A percentile compares a stretch with the other conserved stretches of the same genome.
Evolutionary conservation across 306 rosid genomes (phyloP).

Genomic region (Prunus salicina): DNA sequence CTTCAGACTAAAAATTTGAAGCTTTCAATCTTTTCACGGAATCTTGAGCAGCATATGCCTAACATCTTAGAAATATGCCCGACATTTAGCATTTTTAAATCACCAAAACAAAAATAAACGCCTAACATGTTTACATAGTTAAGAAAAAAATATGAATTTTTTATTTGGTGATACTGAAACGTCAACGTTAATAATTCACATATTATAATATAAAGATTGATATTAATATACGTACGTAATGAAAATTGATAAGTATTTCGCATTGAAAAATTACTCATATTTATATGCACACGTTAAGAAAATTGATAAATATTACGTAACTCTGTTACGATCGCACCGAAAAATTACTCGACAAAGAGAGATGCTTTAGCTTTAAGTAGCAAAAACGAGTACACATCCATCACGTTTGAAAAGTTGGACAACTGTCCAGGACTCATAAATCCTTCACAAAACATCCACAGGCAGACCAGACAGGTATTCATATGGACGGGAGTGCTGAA

Average conservation of each 20-base stretch:
- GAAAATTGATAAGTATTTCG: too few species aligned
- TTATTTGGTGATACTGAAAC: too few species aligned
- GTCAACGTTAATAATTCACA: too few species aligned
- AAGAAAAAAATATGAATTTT: too few species aligned
- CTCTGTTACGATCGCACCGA: accelerated
- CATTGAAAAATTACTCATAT: too few species aligned
- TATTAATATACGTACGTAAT: too few species aligned
- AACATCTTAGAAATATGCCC: slow-evolving; percentile 5
- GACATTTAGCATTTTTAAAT: not conserved
- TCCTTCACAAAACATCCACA: not conserved
- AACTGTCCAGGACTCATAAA: not conserved
- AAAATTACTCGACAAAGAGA: too few species aligned
- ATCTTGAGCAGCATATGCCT: slow-evolving; percentile 48
- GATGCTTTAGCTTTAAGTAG: not conserved
- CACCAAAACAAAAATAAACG: not conserved
- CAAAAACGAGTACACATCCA: not conserved
- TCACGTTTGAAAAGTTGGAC: not conserved
- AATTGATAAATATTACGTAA: too few species aligned
- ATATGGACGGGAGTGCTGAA: not conserved
- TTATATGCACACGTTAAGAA: accelerated
- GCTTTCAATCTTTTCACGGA: slow-evolving; percentile 25
- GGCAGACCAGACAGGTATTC: not conserved
- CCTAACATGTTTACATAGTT: too few species aligned
- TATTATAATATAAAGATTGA: too few species aligned
- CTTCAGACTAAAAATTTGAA: not conserved